phyloP scores from a whole-genome alignment of 148 eudicot genomes.

The Polygonum aviculare region DNA sequence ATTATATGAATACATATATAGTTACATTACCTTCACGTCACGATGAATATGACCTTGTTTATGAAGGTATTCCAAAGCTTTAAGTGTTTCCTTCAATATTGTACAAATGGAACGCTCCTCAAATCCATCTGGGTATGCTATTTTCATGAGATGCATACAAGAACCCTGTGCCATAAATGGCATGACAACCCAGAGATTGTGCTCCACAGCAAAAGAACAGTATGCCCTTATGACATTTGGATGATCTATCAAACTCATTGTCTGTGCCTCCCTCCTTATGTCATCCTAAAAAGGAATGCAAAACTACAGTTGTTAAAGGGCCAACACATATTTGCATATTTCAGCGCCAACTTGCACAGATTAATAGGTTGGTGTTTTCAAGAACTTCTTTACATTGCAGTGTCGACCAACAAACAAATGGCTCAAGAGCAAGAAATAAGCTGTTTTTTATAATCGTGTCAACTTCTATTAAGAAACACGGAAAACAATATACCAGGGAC shows the following conservation, averaged over 20 bases:
- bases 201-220: constrained; percentile 93
- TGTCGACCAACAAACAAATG: background rate
- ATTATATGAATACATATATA: background rate
- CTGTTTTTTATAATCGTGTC: background rate
- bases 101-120: constrained; percentile 86
- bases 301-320: background rate
- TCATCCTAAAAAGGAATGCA: constrained; percentile 56
- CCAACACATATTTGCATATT: background rate
- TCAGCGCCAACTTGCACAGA: background rate
- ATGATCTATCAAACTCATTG: constrained; percentile 92
- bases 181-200: constrained; percentile 92
- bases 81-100: constrained; percentile 85
- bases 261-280: constrained; percentile 94
- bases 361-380: background rate
- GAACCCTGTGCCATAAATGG: constrained; percentile 99
- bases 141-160: constrained; percentile 91
- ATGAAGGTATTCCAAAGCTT: constrained; percentile 92
- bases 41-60: constrained; percentile 97
- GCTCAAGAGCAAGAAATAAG: background rate
- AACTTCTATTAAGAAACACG: background rate
- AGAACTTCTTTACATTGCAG: background rate
- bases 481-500: background rate
- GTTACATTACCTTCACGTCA: constrained; percentile 66
- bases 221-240: constrained; percentile 76
- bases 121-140: constrained; percentile 86